Evolutionary conservation across 352 stramenopile genomes (phyloP), one percentile per base, ranked within the genome.

Genomic region (Phytopythium delawarense): DNA sequence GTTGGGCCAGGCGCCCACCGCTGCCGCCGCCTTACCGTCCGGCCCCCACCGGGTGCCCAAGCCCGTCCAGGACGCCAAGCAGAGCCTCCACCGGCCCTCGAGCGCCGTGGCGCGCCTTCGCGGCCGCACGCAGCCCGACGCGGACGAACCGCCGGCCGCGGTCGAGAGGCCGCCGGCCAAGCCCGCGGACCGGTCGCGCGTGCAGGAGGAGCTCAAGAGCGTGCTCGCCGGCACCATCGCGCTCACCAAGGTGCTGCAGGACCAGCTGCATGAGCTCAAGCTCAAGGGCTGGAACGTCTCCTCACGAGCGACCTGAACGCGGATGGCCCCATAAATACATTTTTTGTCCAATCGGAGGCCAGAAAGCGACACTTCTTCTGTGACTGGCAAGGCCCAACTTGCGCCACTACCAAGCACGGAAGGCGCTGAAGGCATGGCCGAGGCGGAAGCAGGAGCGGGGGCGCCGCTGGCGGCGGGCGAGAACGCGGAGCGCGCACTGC

Each of bases 261-360:
- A 89, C 46, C 82, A 91, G 60, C 72, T 91, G 16, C 76, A 89
- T 60, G 82, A 91, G 67, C 78, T 91, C 65, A 89, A 87, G 74
- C 73, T 91, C 62, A 89, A 89, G 50, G 78, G 78, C 34, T 91
- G 82, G 82, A 89, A 89, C 65, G 84, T 89, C 16, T 69, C 77
- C 2, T 70, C 67, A 20, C 67, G 67, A 15, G 56, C 45, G 18
- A 48, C 45, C 3, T 55, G 21, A 40, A 40, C 28, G 28, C 28
- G 28, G 28, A 32, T 3, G 4, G 2, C 8, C 7, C 35, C 35
- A 7, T 15, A 16, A 15, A 16, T 40, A 15, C 8, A 15, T 0
- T 16, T 15, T 40, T 40, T 40, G 35, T 16, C 35, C 35, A 40
- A 40, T 40, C 35, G 12, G 35, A 40, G 35, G 35, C 35, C 0